Base-by-base conservation (phyloP, 2,329 filamentous ascomycete genomes). In the Periconia sp. region DNA sequence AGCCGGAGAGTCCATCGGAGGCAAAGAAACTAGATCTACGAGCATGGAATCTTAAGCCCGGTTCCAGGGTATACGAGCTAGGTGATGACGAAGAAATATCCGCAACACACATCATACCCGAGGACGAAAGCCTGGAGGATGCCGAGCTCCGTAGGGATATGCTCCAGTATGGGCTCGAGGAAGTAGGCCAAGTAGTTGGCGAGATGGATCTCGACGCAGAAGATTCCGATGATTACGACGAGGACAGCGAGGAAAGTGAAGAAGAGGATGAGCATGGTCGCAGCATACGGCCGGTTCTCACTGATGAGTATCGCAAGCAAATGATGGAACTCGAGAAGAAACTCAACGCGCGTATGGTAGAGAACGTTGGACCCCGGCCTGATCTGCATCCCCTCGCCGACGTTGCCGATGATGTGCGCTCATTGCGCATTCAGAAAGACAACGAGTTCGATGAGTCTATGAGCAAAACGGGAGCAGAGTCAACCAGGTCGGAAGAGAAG, bases 111-210 rank as follows among this genome's bases (percentile, higher is more conserved):
- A 76, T 91, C 13, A 82, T 89, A 14, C 89, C 91, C 1, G 81
- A 87, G 1, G 82, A 89, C 48, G 94, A 99, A 64, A 85, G 88
- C 0, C 79, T 83, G 13, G 92, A 96, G 60, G 93, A 97, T 58
- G 89, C 91, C 3, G 82, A 82, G 31, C 74, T 96, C 20, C 87
- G 94, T 6, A 85, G 87, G 53, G 87, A 97, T 66, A 97, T 99
- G 92, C 81, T 97, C 8, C 83, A 90, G 58, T 99, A 97, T 69
- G 88, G 90, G 56, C 78, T 96, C 74, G 87, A 88, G 43, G 93
- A 97, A 72, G 87, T 99, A 53, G 91, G 92, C 3, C 86, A 91
- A 37, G 90, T 99, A 2, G 94, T 99, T 15, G 94, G 94, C 15
- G 92, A 97, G 74, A 82, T 99, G 44, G 85, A 95, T 53, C 74